phyloP scores from a whole-genome alignment of 306 rosid genomes.

The Prunus fruticosa region DNA sequence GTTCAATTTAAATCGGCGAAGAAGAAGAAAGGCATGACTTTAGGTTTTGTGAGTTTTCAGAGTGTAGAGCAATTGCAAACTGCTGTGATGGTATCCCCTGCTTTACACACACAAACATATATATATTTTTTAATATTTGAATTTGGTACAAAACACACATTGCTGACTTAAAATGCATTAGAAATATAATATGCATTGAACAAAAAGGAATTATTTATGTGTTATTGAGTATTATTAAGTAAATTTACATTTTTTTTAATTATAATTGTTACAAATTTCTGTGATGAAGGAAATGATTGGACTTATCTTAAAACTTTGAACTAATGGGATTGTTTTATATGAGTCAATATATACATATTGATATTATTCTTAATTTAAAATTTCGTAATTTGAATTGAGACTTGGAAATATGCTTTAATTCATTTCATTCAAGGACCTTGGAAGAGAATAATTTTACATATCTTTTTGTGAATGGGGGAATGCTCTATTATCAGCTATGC shows the following conservation, averaged over 20 bases:
- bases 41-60: constrained; percentile 71
- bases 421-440: not conserved
- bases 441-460: too few species aligned
- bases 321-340: not conserved
- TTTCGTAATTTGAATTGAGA: not conserved
- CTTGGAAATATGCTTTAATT: not conserved
- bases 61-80: constrained; percentile 61
- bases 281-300: not conserved
- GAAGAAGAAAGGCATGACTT: constrained; percentile 83
- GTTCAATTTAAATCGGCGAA: constrained; percentile 61
- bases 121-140: too few species aligned
- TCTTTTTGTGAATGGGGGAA: too few species aligned
- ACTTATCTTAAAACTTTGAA: not conserved
- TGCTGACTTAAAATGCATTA: too few species aligned
- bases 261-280: too few species aligned
- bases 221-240: too few species aligned
- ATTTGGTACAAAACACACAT: too few species aligned
- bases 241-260: too few species aligned
- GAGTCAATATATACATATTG: too few species aligned
- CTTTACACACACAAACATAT: not conserved
- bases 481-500: too few species aligned
- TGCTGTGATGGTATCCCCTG: constrained; percentile 54
- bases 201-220: too few species aligned
- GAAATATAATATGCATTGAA: too few species aligned
- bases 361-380: not conserved